Base-by-base conservation (phyloP, 371 early-diverging fungal species). In the Mucor lusitanicus region DNA sequence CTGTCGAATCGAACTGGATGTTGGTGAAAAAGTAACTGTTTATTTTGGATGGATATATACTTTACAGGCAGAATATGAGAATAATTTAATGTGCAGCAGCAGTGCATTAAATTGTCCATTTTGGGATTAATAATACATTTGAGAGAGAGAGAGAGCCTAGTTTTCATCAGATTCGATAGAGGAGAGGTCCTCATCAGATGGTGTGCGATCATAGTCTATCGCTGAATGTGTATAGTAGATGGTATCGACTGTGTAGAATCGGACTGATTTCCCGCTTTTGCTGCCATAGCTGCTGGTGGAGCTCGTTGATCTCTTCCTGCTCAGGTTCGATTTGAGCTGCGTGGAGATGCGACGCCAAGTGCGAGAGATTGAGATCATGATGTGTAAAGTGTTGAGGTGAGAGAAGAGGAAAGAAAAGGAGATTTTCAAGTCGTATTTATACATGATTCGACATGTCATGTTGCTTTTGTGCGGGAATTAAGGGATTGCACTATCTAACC, bases 171-270 rank as follows among this genome's bases (percentile, higher is more conserved):
- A 42, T 33, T 63, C 67, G 1, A 61, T 42, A 33, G 57, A 48
- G 8, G 70, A 64, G 2, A 68, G 54, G 3, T 68, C 68, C 25
- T 77, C 74, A 37, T 75, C 76, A 25, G 71, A 66, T 32, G 72
- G 66, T 27, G 78, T 63, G 21, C 81, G 78, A 61, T 81, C 81
- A 40, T 81, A 81, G 44, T 81, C 81, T 8, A 68, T 30, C 1
- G 81, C 69, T 40, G 78, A 78, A 50, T 81, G 81, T 11, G 81
- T 81, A 63, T 78, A 81, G 53, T 70, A 81, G 1, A 81, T 59
- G 1, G 78, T 67, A 40, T 81, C 78, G 6, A 77, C 61, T 2
- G 69, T 57, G 27, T 78, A 70, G 44, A 81, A 81, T 0, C 77
- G 78, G 2, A 81, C 81, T 3, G 72, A 71, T 68, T 78, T 80